phyloP scores from a whole-genome alignment of 768 basidiomycete species.

The Kwoniella mangroviensis region DNA sequence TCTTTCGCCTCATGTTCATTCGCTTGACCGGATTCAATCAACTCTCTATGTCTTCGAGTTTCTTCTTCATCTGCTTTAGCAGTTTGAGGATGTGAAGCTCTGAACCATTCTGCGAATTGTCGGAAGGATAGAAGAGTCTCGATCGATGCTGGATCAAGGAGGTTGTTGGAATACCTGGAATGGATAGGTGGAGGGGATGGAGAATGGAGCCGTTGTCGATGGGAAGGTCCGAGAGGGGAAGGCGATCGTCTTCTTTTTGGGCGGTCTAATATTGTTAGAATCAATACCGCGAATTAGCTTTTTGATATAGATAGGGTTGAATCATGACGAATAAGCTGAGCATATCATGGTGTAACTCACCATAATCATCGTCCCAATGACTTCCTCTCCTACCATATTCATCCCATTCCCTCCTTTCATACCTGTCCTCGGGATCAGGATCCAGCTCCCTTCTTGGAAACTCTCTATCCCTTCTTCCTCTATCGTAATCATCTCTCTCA shows the following conservation, averaged over 20 bases:
- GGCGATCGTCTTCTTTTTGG: slow-evolving; percentile 48
- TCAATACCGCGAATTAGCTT: too few species aligned
- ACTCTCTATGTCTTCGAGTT: slow-evolving; percentile 27
- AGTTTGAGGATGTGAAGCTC: slow-evolving; percentile 46
- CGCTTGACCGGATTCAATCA: slow-evolving; percentile 30
- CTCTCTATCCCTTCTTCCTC: slow-evolving; percentile 34
- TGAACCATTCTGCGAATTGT: slow-evolving; percentile 51
- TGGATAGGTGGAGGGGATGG: slow-evolving; percentile 34
- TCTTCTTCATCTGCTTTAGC: slow-evolving; percentile 51
- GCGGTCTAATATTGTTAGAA: slow-evolving; percentile 31
- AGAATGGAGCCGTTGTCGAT: slow-evolving; percentile 31
- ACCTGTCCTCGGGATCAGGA: slow-evolving; percentile 36
- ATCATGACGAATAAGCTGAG: too few species aligned
- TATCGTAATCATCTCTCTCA: slow-evolving; percentile 28
- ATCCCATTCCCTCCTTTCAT: slow-evolving; percentile 28
- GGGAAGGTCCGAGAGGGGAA: slow-evolving; percentile 37
- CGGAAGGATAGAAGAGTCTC: slow-evolving; percentile 42
- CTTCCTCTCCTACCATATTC: slow-evolving; percentile 22
- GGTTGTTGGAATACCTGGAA: slow-evolving; percentile 1
- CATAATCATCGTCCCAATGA: slow-evolving; percentile 44
- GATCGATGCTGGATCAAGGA: slow-evolving; percentile 47
- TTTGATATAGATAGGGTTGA: too few species aligned
- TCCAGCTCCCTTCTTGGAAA: slow-evolving; percentile 38
- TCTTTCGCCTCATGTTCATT: slow-evolving; percentile 28
- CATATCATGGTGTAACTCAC: slow-evolving; percentile 29